Evolutionary conservation across 139 green algal species (phyloP).

Genomic region (Coelastrella sp.): DNA sequence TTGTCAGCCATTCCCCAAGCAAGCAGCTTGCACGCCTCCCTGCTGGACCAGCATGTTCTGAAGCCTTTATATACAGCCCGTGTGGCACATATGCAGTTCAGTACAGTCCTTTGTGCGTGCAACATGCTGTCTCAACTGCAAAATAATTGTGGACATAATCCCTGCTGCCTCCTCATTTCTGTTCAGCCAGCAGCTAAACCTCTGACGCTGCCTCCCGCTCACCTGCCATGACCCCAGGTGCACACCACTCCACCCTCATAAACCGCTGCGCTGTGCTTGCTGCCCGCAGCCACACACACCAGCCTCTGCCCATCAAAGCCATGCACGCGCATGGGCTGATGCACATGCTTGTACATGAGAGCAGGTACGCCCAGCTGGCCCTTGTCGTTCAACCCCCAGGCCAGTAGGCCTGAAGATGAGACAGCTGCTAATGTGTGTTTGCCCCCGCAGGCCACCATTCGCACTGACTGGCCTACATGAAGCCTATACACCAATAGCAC

Average conservation of each 20-base stretch:
- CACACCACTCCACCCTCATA: slow-evolving; percentile 23
- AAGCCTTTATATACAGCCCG: no score
- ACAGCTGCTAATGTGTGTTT: not conserved
- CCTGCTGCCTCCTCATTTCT: no score
- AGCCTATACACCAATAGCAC: slow-evolving; percentile 2
- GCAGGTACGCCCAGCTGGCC: not conserved
- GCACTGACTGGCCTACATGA: slow-evolving; percentile 17
- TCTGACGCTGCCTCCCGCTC: not conserved
- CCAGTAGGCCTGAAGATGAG: slow-evolving; percentile 21
- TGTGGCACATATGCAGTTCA: no score
- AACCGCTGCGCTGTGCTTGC: slow-evolving; percentile 41
- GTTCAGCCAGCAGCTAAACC: no score
- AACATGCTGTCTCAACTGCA: no score
- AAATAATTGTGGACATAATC: no score
- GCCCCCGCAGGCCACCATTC: not conserved
- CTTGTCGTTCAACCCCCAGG: slow-evolving; percentile 14
- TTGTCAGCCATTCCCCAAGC: no score
- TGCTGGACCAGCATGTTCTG: no score
- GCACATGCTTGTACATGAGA: not conserved
- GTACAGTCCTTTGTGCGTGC: no score
- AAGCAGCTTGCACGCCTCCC: no score
- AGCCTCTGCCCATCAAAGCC: slow-evolving; percentile 25
- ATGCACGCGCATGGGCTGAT: slow-evolving; percentile 1
- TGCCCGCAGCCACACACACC: not conserved
- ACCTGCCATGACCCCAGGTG: slow-evolving; percentile 42